Conservation (phyloP, 1,284 basidiomycete genomes). For the Blastosporella zonata region DNA sequence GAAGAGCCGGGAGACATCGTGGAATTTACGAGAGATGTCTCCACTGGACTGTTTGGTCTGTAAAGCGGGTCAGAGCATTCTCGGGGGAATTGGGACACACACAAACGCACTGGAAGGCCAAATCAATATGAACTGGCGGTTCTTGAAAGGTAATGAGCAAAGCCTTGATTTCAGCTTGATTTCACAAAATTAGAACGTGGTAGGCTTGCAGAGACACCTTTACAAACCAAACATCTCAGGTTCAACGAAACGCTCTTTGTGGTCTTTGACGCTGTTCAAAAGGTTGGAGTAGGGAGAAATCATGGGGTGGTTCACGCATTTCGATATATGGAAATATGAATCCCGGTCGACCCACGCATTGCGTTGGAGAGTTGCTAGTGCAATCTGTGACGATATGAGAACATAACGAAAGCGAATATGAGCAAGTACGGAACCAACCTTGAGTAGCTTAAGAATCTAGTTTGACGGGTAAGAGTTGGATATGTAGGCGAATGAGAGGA, state of each 20-base stretch:
- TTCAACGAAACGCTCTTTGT: conserved; percentile 30
- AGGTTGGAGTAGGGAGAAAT: conserved; percentile 29
- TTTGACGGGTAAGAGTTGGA: conserved; percentile 1
- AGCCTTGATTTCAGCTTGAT: conserved; percentile 16
- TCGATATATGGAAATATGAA: conserved; percentile 28
- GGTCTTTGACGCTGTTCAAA: conserved; percentile 27
- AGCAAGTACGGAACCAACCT: conserved; percentile 23
- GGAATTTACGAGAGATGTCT: background rate
- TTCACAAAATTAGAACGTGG: background rate
- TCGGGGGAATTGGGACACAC: background rate
- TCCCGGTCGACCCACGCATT: conserved; percentile 22
- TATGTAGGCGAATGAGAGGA: background rate
- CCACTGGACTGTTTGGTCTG: conserved; percentile 1
- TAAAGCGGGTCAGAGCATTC: conserved; percentile 1
- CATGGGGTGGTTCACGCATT: conserved; percentile 28
- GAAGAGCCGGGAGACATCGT: conserved; percentile 6
- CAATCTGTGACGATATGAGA: conserved; percentile 26
- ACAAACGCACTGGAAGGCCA: background rate
- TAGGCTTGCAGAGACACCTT: background rate
- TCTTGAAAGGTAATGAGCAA: conserved; percentile 17
- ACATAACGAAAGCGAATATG: background rate
- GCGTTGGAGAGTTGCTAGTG: conserved; percentile 30
- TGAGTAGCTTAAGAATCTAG: conserved; percentile 35
- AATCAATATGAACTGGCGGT: conserved; percentile 1
- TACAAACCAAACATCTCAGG: conserved; percentile 26